Evolutionary conservation across 78 protist species (phyloP).

Genomic region (Speleostelium caveatum): DNA sequence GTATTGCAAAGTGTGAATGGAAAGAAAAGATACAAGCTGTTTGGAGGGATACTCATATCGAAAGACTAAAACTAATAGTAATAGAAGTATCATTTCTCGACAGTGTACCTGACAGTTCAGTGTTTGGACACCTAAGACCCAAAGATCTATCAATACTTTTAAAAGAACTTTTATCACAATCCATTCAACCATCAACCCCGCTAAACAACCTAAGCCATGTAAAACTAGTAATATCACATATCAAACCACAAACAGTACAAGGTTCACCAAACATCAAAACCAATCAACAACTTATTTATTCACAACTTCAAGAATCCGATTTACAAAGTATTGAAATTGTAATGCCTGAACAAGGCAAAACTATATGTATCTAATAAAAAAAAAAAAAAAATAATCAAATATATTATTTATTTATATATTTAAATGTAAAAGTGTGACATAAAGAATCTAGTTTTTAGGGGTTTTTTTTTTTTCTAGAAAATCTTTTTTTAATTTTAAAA

Average conservation of each 20-base stretch:
- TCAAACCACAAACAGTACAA: slow-evolving; percentile 35
- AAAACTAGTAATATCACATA: slow-evolving; percentile 38
- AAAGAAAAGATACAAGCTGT: slow-evolving; percentile 23
- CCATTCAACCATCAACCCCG: slow-evolving; percentile 37
- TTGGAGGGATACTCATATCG: slow-evolving; percentile 31
- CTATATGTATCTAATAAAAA: slow-evolving; percentile 41
- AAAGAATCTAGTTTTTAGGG: too few relatives aligned
- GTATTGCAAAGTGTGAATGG: slow-evolving; percentile 34
- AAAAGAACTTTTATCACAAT: not conserved
- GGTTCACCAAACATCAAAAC: not conserved
- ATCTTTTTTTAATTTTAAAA: too few relatives aligned
- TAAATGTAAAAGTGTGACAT: too few relatives aligned
- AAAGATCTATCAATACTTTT: slow-evolving; percentile 25
- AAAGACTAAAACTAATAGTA: slow-evolving; percentile 12
- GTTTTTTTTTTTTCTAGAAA: too few relatives aligned
- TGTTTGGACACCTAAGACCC: slow-evolving; percentile 57
- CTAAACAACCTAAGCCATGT: slow-evolving; percentile 24
- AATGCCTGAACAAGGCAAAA: slow-evolving; percentile 52
- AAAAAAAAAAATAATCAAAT: too few relatives aligned
- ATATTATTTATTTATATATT: too few relatives aligned
- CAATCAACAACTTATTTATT: slow-evolving; percentile 6
- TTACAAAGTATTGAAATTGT: slow-evolving; percentile 3
- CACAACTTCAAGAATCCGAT: slow-evolving; percentile 12
- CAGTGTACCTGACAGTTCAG: not conserved
- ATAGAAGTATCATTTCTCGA: slow-evolving; percentile 20